phyloP scores from a whole-genome alignment of 306 rosid genomes.

The Pterocarpus macrocarpus region DNA sequence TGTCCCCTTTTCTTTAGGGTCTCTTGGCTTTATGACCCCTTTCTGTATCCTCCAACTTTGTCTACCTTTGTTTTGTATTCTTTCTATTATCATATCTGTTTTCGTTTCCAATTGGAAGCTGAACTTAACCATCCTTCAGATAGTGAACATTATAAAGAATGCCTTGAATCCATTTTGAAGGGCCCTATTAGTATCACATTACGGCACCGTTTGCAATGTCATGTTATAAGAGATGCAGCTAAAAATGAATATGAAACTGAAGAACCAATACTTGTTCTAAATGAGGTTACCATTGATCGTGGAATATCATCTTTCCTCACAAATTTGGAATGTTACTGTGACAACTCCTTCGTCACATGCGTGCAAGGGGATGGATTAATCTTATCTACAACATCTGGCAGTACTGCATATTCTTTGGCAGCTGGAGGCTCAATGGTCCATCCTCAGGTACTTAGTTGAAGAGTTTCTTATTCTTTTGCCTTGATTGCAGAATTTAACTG shows the following conservation, averaged over 20 bases:
- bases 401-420: slow-evolving; percentile 97
- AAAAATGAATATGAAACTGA: slow-evolving; percentile 82
- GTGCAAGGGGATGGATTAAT: slow-evolving; percentile 99
- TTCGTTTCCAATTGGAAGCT: slow-evolving; percentile 36
- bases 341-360: slow-evolving; percentile 83
- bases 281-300: slow-evolving; percentile 96
- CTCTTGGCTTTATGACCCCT: slow-evolving; percentile 97
- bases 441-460: slow-evolving; percentile 79
- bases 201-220: slow-evolving; percentile 87
- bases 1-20: slow-evolving; percentile 95
- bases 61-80: slow-evolving; percentile 21
- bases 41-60: slow-evolving; percentile 81
- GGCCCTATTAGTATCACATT: slow-evolving; percentile 93
- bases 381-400: slow-evolving; percentile 94
- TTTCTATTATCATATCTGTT: slow-evolving; percentile 12
- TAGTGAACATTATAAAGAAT: slow-evolving; percentile 82
- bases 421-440: slow-evolving; percentile 99
- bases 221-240: slow-evolving; percentile 83
- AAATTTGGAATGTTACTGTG: slow-evolving; percentile 95
- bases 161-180: slow-evolving; percentile 77
- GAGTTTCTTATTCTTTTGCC: slow-evolving; percentile 4
- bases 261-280: slow-evolving; percentile 87
- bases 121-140: slow-evolving; percentile 83
- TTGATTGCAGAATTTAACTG: not conserved
- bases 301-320: slow-evolving; percentile 96